Conservation (phyloP, 1,284 basidiomycete species). For the Boletus calvinii region DNA sequence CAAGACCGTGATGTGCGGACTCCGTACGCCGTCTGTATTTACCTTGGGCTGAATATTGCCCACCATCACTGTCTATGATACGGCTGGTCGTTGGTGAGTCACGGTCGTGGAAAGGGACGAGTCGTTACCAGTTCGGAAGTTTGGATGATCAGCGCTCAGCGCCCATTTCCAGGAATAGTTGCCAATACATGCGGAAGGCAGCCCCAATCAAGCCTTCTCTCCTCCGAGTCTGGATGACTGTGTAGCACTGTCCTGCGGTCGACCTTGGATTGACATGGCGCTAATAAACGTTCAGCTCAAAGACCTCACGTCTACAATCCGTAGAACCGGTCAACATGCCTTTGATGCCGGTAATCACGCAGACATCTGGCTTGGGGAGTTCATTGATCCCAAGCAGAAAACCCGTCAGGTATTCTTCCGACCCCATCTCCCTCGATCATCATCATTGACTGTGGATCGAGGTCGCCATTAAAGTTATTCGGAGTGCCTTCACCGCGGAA, state of each 20-base stretch:
- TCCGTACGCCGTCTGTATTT: no score
- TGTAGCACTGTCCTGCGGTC: background rate
- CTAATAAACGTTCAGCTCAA: slow-evolving; percentile 20
- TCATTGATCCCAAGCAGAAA: slow-evolving; percentile 7
- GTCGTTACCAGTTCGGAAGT: background rate
- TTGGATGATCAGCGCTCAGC: background rate
- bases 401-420: slow-evolving; percentile 4
- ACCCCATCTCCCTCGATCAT: background rate
- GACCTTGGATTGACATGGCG: slow-evolving; percentile 15
- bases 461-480: slow-evolving; percentile 31
- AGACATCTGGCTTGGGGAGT: slow-evolving; percentile 30
- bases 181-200: background rate
- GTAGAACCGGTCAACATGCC: slow-evolving; percentile 17
- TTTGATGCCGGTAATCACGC: slow-evolving; percentile 24
- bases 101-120: no score
- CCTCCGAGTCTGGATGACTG: background rate
- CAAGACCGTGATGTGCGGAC: no score
- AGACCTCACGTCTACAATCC: slow-evolving; percentile 25
- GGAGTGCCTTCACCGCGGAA: slow-evolving; percentile 18
- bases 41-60: no score
- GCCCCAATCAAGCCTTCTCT: background rate
- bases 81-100: no score
- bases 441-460: background rate
- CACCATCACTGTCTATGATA: no score
- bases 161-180: background rate